Evolutionary conservation across 495 filamentous ascomycete species (phyloP), one percentile per base, ranked within the genome.

Genomic region (Aspergillus sclerotioniger): DNA sequence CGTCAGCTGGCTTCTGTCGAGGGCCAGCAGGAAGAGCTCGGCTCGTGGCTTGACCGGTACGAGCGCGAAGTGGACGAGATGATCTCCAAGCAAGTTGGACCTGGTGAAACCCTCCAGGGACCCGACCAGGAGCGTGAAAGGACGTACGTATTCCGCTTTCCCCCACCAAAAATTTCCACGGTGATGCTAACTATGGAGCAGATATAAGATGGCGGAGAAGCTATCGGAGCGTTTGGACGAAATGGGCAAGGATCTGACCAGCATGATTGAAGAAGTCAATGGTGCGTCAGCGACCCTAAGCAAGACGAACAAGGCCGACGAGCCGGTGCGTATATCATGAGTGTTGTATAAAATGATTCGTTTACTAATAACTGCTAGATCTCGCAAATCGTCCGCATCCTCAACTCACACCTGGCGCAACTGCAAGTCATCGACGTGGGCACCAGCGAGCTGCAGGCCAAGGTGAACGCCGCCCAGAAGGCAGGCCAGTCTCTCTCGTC

Each of bases 231-330:
- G 86, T 52, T 71, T 98, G 64, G 90, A 91, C 43, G 89, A 91
- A 54, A 95, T 96, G 88, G 90, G 90, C 71, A 90, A 88, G 70
- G 91, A 96, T 70, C 76, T 98, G 51, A 82, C 81, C 41, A 90
- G 87, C 73, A 97, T 99, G 92, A 96, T 99, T 67, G 92, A 96
- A 67, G 94, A 96, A 72, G 94, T 98, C 67, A 99, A 99, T 67
- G 83, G 84, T 56, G 91, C 91, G 48, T 91, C 87, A 8, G 79
- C 88, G 25, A 88, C 84, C 6, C 77, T 99, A 59, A 92, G 84
- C 79, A 94, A 93, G 80, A 92, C 87, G 44, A 88, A 79, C 72
- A 93, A 91, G 71, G 80, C 88, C 43, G 91, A 96, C 72, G 93
- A 96, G 77, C 93, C 92, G 62, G 92, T 96, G 84, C 71, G 91